A percentile compares a stretch with the other conserved stretches of the same genome.
Conservation (phyloP, 352 stramenopile species). For the Globisporangium nodosum region DNA sequence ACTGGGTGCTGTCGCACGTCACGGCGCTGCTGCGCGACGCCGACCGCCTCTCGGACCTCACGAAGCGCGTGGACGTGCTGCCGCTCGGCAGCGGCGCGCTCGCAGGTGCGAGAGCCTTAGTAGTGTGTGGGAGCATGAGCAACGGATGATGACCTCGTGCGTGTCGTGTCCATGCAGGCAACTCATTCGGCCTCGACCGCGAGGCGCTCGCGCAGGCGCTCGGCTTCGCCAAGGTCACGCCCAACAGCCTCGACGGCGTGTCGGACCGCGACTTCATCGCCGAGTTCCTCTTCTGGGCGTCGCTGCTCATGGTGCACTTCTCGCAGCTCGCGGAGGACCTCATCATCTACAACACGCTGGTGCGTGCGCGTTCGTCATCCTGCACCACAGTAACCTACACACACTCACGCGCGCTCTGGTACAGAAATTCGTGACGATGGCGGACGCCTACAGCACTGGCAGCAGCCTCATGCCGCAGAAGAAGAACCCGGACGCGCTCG, state of each 20-base stretch:
- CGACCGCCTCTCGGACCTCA: constrained; percentile 91
- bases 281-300: constrained; percentile 98
- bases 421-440: constrained; percentile 92
- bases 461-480: constrained; percentile 99
- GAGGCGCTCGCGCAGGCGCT: constrained; percentile 91
- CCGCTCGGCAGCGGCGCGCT: constrained; percentile 96
- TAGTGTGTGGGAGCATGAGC: too few relatives aligned
- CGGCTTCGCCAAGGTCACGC: constrained; percentile 90
- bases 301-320: constrained; percentile 94
- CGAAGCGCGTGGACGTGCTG: constrained; percentile 94
- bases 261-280: constrained; percentile 99
- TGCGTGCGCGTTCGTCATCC: constrained; percentile 11
- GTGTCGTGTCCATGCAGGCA: constrained; percentile 32
- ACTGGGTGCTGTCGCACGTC: constrained; percentile 97
- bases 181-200: constrained; percentile 97
- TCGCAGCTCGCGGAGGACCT: constrained; percentile 98
- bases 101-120: constrained; percentile 31
- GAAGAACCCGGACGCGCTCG: constrained; percentile 99
- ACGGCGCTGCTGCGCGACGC: constrained; percentile 91
- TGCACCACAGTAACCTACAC: too few relatives aligned
- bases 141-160: neutral
- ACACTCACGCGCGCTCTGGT: neutral
- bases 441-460: constrained; percentile 97
- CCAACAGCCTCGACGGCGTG: constrained; percentile 97
- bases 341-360: constrained; percentile 96